Conservation (phyloP, 2,329 filamentous ascomycete species). For the Grosmannia huntii region DNA sequence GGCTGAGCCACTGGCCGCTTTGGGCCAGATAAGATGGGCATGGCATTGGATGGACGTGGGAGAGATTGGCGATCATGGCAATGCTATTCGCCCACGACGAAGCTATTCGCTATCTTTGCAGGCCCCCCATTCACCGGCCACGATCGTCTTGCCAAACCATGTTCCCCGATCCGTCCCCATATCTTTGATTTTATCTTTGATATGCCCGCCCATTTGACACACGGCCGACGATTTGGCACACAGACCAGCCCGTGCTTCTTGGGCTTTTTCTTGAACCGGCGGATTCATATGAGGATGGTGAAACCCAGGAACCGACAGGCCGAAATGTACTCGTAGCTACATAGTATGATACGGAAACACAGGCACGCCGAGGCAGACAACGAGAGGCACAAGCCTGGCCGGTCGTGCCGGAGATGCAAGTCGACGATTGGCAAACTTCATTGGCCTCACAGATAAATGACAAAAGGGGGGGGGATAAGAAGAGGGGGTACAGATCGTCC, state of each 20-base stretch:
- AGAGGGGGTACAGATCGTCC: not conserved
- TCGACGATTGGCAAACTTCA: not conserved
- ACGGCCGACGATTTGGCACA: not conserved
- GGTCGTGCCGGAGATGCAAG: not conserved
- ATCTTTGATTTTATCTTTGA: not conserved
- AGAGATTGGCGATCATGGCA: not conserved
- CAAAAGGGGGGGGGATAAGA: not conserved
- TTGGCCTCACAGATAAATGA: not conserved
- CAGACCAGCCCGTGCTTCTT: not conserved
- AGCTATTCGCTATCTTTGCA: not conserved
- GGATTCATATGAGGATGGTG: not conserved
- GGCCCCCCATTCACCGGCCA: not conserved
- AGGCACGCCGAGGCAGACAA: not conserved
- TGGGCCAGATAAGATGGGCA: not conserved
- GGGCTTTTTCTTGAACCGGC: not conserved
- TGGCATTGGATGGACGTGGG: not conserved
- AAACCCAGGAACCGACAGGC: not conserved
- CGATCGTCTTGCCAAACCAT: not conserved
- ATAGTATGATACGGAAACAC: not conserved
- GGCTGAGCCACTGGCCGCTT: not conserved
- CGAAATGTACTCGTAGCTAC: not conserved
- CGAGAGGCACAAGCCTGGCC: not conserved
- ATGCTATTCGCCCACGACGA: not conserved
- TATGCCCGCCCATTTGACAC: not conserved
- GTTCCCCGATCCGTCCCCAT: not conserved